Percentiles rank a stretch among this genome's conserved stretches.
Conservation (phyloP, 2,329 filamentous ascomycete genomes). For the Fusarium sororula region DNA sequence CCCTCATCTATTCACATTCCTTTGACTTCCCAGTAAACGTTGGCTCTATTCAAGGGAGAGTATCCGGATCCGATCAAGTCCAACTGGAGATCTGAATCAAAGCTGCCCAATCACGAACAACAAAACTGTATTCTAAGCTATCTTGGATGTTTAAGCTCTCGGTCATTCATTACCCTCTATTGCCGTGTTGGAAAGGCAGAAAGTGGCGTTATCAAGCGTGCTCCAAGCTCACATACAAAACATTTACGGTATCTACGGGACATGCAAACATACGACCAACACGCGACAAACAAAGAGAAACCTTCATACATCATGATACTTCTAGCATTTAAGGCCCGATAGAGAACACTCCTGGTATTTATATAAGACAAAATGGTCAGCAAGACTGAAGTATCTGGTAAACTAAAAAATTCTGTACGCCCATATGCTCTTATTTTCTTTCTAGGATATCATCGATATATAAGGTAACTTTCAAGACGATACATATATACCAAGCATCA, state of each 20-base stretch:
- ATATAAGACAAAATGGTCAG: background rate
- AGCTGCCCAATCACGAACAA: background rate
- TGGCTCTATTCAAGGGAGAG: background rate
- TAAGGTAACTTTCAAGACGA: background rate
- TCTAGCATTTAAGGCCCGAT: background rate
- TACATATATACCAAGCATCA: constrained; percentile 8
- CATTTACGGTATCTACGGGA: background rate
- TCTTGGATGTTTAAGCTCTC: background rate
- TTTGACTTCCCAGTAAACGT: background rate
- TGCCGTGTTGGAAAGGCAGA: background rate
- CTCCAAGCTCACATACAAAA: background rate
- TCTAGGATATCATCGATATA: constrained; percentile 18
- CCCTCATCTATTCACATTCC: background rate
- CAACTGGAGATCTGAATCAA: background rate
- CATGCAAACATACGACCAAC: constrained; percentile 33
- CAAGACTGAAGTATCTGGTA: background rate
- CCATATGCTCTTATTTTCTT: constrained; percentile 9
- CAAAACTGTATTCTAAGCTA: background rate
- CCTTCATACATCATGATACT: constrained; percentile 8
- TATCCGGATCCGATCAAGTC: background rate
- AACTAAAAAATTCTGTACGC: background rate
- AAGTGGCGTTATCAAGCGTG: background rate
- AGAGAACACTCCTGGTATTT: background rate
- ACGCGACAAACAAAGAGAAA: constrained; percentile 31
- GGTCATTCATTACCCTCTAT: background rate